phyloP scores from a whole-genome alignment of 2,329 filamentous ascomycete species.

The Zymoseptoria ardabiliae region DNA sequence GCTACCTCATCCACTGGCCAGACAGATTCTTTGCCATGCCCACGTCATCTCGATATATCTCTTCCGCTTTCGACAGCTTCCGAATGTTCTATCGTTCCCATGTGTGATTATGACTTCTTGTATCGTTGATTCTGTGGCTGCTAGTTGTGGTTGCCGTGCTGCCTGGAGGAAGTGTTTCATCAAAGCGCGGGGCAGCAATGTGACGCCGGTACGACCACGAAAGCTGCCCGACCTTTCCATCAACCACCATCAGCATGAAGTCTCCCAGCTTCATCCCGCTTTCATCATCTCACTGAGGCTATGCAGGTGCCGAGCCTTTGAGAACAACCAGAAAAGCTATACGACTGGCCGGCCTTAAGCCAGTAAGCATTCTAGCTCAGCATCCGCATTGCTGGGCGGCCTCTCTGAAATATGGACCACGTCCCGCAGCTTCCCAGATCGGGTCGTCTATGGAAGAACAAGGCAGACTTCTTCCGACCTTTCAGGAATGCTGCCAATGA shows the following conservation, averaged over 20 bases:
- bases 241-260: not conserved
- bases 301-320: not conserved
- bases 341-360: not conserved
- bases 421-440: constrained; percentile 18
- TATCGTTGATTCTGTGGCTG: not conserved
- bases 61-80: not conserved
- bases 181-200: not conserved
- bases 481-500: constrained; percentile 21
- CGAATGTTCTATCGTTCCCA: not conserved
- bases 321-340: not conserved
- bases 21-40: not conserved
- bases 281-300: not conserved
- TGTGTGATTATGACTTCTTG: not conserved
- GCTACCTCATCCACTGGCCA: not conserved
- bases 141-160: not conserved
- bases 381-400: not conserved
- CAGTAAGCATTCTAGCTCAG: not conserved
- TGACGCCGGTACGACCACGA: not conserved
- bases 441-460: constrained; percentile 27
- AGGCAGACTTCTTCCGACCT: constrained; percentile 28
- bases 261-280: not conserved
- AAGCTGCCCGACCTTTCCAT: not conserved
- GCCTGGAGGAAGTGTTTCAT: not conserved
- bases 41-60: not conserved
- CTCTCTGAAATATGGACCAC: constrained; percentile 20